Evolutionary conservation across 345 rosid species (phyloP).

Genomic region (Trapa bicornis): DNA sequence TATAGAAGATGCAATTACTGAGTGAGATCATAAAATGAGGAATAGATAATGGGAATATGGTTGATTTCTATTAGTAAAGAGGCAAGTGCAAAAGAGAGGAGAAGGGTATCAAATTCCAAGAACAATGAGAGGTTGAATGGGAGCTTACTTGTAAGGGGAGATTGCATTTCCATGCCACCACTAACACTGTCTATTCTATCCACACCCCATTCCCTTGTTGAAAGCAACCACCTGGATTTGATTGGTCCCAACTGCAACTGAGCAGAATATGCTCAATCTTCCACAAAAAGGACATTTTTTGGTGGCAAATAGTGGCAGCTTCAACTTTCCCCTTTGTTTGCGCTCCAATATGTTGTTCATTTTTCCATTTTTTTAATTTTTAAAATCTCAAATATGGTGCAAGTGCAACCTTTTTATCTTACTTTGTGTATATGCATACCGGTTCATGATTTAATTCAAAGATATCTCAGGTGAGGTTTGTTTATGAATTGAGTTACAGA

Average conservation of each 20-base stretch:
- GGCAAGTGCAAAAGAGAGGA: not conserved
- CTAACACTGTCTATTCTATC: not conserved
- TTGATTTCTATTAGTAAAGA: no score
- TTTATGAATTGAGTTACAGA: no score
- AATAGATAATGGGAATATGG: no score
- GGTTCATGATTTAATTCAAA: no score
- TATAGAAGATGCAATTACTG: no score
- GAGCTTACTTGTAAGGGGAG: not conserved
- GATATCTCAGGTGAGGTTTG: no score
- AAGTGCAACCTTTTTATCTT: no score
- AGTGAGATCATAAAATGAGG: no score
- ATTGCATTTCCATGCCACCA: not conserved
- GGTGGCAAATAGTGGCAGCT: not conserved
- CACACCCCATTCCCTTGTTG: not conserved
- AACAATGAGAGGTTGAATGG: not conserved
- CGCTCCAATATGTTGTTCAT: not conserved
- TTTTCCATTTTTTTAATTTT: no score
- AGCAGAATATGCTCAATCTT: not conserved
- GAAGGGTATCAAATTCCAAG: not conserved
- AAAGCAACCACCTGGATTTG: not conserved
- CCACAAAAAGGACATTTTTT: not conserved
- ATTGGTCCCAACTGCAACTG: not conserved
- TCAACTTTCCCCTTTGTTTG: not conserved
- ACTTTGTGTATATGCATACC: no score
- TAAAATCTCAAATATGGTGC: no score